Conservation (phyloP, 2,329 filamentous ascomycete species). For the Hawksworthiomyces lignivorus region DNA sequence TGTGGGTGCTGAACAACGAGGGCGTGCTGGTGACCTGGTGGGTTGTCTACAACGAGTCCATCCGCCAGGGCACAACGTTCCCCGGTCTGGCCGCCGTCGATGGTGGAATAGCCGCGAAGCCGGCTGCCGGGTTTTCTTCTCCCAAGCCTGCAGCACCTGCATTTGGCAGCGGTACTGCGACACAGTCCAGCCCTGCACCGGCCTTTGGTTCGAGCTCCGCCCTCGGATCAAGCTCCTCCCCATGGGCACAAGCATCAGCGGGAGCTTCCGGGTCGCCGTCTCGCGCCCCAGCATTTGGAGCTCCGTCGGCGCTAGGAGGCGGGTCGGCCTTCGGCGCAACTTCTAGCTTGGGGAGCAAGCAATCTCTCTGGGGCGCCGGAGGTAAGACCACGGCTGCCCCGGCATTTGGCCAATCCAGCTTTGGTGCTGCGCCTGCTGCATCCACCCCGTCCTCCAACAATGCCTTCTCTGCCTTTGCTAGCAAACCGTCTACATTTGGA, state of each 20-base stretch:
- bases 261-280: slow-evolving; percentile 21
- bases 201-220: slow-evolving; percentile 20
- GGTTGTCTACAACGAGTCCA: slow-evolving; percentile 82
- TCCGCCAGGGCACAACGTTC: slow-evolving; percentile 66
- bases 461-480: slow-evolving; percentile 18
- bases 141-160: slow-evolving; percentile 26
- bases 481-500: slow-evolving; percentile 12
- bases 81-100: slow-evolving; percentile 54
- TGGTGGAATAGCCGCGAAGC: slow-evolving; percentile 16
- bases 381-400: slow-evolving; percentile 26
- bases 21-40: slow-evolving; percentile 83
- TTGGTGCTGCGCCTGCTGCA: slow-evolving; percentile 29
- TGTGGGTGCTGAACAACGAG: slow-evolving; percentile 83
- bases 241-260: slow-evolving; percentile 31
- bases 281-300: slow-evolving; percentile 39
- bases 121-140: slow-evolving; percentile 15
- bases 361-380: slow-evolving; percentile 21
- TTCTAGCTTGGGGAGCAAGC: slow-evolving; percentile 24
- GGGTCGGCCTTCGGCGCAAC: slow-evolving; percentile 28
- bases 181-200: slow-evolving; percentile 7
- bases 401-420: slow-evolving; percentile 49
- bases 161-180: slow-evolving; percentile 18
- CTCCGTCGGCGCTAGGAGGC: slow-evolving; percentile 22
- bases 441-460: slow-evolving; percentile 18
- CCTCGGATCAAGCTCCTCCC: slow-evolving; percentile 44